These are phyloP conservation scores for Hysterium pulicare DNA, from an alignment of 2,329 filamentous ascomycete genomes.

Conservation along the genomic window DNA sequence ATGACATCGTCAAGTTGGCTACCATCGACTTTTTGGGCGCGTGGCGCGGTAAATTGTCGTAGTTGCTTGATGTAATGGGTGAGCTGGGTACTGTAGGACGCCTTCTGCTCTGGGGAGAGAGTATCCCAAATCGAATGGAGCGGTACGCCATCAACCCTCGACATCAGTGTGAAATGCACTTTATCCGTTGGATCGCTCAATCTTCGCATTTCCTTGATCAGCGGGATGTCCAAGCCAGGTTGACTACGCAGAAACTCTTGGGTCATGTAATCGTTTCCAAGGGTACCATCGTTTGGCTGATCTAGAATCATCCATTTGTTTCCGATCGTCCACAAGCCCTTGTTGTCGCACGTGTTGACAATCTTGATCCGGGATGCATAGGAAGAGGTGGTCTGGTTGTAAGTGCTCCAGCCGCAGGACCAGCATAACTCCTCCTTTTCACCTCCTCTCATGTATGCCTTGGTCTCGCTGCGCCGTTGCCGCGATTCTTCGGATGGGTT, in stretches of 20 bases:
- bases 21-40: conserved; percentile 8
- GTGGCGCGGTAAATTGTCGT: conserved; percentile 8
- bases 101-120: conserved; percentile 4
- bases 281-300: background rate
- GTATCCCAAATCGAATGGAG: conserved; percentile 5
- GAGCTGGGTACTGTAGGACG: conserved; percentile 9
- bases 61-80: conserved; percentile 8
- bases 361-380: background rate
- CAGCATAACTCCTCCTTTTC: background rate
- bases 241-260: background rate
- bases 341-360: background rate
- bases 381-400: background rate
- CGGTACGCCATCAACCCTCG: background rate
- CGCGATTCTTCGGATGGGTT: background rate
- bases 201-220: background rate
- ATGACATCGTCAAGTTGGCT: conserved; percentile 9
- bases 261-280: background rate
- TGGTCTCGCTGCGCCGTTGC: background rate
- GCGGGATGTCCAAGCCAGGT: background rate
- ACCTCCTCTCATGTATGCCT: background rate
- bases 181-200: background rate
- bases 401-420: background rate
- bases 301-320: background rate
- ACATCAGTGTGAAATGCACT: background rate
- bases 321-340: background rate